Conservation (phyloP, 768 basidiomycete genomes). For the Boletus fagicola region DNA sequence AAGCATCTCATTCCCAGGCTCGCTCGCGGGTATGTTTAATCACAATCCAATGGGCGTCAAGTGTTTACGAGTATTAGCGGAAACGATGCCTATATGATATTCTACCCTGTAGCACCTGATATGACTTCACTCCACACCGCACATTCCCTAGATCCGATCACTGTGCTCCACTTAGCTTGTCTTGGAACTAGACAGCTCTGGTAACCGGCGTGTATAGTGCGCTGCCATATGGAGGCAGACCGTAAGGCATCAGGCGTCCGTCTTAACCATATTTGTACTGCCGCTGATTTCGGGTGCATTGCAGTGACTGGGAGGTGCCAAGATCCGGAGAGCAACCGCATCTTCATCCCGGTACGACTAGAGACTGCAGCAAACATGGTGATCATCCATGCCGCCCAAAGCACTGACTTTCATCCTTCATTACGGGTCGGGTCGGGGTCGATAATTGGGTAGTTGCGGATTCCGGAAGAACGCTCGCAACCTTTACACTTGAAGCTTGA, state of each 20-base stretch:
- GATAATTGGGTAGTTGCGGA: neutral
- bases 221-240: neutral
- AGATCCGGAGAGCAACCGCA: slow-evolving; percentile 7
- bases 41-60: neutral
- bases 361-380: no score
- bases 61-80: neutral
- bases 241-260: neutral
- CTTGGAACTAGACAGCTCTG: neutral
- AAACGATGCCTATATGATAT: neutral
- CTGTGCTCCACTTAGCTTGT: neutral
- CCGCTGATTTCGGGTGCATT: neutral
- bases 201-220: neutral
- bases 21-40: neutral
- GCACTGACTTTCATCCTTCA: neutral
- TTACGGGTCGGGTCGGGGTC: neutral
- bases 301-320: neutral
- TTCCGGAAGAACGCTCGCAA: neutral
- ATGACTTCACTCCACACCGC: neutral
- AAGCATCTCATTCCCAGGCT: neutral
- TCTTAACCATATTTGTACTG: neutral
- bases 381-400: neutral
- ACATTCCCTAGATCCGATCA: neutral
- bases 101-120: neutral
- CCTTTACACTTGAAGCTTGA: neutral
- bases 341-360: neutral